Conservation (phyloP, 2,329 filamentous ascomycete species). For the Fusarium fujikuroi region DNA sequence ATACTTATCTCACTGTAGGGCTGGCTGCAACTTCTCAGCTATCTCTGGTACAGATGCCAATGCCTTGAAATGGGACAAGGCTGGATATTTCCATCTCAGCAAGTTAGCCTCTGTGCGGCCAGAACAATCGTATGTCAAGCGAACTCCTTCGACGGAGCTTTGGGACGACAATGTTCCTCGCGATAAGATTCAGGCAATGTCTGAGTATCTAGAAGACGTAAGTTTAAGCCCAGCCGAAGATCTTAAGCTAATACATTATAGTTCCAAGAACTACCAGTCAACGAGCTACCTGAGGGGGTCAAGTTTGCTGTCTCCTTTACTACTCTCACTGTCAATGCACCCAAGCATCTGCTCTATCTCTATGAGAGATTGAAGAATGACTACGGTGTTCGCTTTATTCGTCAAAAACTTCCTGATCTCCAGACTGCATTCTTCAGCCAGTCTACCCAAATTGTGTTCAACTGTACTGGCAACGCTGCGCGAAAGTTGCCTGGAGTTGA, state of each 20-base stretch:
- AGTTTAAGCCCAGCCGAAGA: neutral
- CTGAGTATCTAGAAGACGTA: conserved; percentile 1
- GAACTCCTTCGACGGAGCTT: neutral
- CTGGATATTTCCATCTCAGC: neutral
- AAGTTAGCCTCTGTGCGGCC: neutral
- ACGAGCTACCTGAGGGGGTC: neutral
- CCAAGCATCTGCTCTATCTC: neutral
- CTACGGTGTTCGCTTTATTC: neutral
- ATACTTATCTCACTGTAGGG: neutral
- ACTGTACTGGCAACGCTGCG: neutral
- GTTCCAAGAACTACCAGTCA: neutral
- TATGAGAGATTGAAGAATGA: neutral
- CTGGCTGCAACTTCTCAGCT: conserved; percentile 4
- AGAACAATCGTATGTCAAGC: neutral
- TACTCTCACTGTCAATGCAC: neutral
- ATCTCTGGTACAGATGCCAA: conserved; percentile 3
- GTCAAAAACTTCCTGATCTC: neutral
- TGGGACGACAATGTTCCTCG: conserved; percentile 5
- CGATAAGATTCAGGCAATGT: neutral
- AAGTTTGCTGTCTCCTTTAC: neutral
- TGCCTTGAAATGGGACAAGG: conserved; percentile 4
- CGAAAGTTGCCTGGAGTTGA: neutral
- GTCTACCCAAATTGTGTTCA: fast-evolving
- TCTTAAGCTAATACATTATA: too few species aligned
- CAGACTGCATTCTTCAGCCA: neutral